phyloP scores from a whole-genome alignment of 176 grass and related monocot species.

The Rhipidocladum racemiflorum region DNA sequence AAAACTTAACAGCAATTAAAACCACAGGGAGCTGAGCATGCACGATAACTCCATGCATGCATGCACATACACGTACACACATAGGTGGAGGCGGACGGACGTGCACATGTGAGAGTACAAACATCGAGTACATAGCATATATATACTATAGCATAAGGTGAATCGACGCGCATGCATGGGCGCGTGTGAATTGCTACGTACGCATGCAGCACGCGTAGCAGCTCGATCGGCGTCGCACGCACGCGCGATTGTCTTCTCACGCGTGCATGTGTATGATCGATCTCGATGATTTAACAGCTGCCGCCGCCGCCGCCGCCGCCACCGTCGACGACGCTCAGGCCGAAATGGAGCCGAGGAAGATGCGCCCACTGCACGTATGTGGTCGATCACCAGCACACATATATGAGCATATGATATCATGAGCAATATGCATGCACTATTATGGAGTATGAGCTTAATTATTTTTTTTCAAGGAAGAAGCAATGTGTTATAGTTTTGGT shows the following conservation, averaged over 20 bases:
- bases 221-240: background rate
- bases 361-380: conserved; percentile 77
- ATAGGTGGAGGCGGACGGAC: background rate
- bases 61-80: background rate
- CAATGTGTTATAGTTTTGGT: no score
- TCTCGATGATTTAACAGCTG: background rate
- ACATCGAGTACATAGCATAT: background rate
- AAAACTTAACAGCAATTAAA: background rate
- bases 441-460: no score
- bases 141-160: background rate
- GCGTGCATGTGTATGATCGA: background rate
- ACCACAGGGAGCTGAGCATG: background rate
- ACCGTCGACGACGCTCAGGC: conserved; percentile 49
- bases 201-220: background rate
- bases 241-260: background rate
- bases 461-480: no score
- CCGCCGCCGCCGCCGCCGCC: conserved; percentile 9
- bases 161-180: background rate
- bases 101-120: background rate
- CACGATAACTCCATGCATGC: no score
- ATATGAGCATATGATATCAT: background rate
- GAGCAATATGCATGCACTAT: background rate
- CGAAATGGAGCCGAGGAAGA: conserved; percentile 84
- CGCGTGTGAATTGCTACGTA: background rate
- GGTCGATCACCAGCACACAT: background rate